Evolutionary conservation across 352 stramenopile genomes (phyloP).

Genomic region (Pythium chondricola): DNA sequence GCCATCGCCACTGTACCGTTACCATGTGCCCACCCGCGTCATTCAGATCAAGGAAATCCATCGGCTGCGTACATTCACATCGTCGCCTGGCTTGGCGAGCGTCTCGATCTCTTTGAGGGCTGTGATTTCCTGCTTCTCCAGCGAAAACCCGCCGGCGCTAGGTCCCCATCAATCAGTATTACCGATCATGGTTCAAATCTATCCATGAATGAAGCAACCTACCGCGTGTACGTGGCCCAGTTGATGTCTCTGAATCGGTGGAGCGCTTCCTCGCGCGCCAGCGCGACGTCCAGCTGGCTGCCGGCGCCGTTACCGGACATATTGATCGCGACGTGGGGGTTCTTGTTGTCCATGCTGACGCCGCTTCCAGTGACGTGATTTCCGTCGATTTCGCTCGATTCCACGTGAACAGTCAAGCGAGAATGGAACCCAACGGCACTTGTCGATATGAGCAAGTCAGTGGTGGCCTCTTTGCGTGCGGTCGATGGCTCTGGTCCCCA

Average conservation of each 20-base stretch:
- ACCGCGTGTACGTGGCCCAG: slow-evolving; percentile 86
- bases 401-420: no score
- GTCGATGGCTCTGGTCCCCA: no score
- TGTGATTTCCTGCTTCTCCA: slow-evolving; percentile 83
- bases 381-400: no score
- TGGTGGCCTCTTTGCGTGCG: no score
- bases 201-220: slow-evolving; percentile 1
- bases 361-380: slow-evolving; percentile 4
- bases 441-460: no score
- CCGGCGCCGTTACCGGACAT: slow-evolving; percentile 33
- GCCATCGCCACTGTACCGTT: neutral
- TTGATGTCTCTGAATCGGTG: slow-evolving; percentile 88
- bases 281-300: slow-evolving; percentile 58
- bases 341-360: slow-evolving; percentile 45
- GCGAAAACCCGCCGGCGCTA: slow-evolving; percentile 69
- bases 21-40: no score
- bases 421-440: no score
- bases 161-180: neutral
- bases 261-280: slow-evolving; percentile 76
- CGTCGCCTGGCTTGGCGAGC: slow-evolving; percentile 54
- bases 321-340: slow-evolving; percentile 59
- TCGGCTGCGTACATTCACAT: slow-evolving; percentile 35
- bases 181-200: neutral
- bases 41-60: no score
- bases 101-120: slow-evolving; percentile 81